These are phyloP conservation scores for Hymenoscyphus fraxineus DNA, from an alignment of 2,329 filamentous ascomycete genomes.

Conservation along the genomic window DNA sequence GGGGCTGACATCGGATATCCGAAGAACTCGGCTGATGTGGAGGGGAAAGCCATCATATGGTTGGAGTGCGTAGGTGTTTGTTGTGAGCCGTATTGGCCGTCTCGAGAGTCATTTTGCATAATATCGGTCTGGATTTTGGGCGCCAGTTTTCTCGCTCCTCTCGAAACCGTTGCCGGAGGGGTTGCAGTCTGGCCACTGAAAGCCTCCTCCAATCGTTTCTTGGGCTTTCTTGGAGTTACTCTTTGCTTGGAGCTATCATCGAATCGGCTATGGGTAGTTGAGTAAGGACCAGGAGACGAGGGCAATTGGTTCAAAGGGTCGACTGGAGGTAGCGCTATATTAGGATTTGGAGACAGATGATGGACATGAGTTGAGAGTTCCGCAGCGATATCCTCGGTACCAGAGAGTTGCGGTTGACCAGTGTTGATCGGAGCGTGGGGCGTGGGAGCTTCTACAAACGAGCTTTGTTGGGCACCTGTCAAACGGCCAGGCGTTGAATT, in stretches of 20 bases:
- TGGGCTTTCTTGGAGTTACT: slow-evolving; percentile 41
- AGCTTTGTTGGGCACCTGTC: slow-evolving; percentile 29
- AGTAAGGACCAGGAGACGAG: slow-evolving; percentile 50
- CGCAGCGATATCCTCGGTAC: slow-evolving; percentile 43
- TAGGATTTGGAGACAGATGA: slow-evolving; percentile 53
- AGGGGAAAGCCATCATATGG: slow-evolving; percentile 48
- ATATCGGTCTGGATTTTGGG: slow-evolving; percentile 34
- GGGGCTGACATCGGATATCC: slow-evolving; percentile 58
- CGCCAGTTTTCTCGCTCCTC: slow-evolving; percentile 53
- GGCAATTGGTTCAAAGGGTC: slow-evolving; percentile 54
- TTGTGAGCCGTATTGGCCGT: slow-evolving; percentile 28
- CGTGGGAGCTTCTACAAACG: slow-evolving; percentile 29
- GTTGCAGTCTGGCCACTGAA: slow-evolving; percentile 50
- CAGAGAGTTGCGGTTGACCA: slow-evolving; percentile 45
- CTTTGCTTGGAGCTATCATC: slow-evolving; percentile 26
- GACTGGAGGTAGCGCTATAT: slow-evolving; percentile 54
- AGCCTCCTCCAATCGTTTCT: slow-evolving; percentile 34
- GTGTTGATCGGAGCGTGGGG: slow-evolving; percentile 21
- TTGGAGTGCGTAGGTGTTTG: slow-evolving; percentile 32
- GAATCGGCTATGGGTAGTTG: slow-evolving; percentile 23
- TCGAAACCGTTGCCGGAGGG: slow-evolving; percentile 55
- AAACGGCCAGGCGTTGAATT: slow-evolving; percentile 60
- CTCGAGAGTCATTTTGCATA: slow-evolving; percentile 33
- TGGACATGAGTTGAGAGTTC: slow-evolving; percentile 60
- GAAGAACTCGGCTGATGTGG: slow-evolving; percentile 54